A percentile compares a stretch with the other conserved stretches of the same genome.
These are phyloP conservation scores for Suhomyces yuchorum DNA, from an alignment of 1,139 yeast species.

Conservation along the genomic window DNA sequence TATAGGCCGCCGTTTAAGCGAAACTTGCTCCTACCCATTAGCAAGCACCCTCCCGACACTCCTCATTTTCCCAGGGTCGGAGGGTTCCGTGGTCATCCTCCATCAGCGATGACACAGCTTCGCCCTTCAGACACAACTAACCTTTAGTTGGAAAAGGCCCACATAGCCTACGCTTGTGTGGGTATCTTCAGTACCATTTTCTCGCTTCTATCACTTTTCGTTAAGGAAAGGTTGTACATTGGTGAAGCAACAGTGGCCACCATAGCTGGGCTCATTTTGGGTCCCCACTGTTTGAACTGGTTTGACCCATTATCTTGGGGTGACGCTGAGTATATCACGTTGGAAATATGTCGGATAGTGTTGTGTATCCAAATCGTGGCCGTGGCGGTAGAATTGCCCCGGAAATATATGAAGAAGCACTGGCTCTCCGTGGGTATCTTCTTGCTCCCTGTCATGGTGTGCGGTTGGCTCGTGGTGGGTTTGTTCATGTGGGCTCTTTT, in stretches of 20 bases:
- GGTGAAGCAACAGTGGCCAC: constrained; percentile 98
- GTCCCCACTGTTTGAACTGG: constrained; percentile 92
- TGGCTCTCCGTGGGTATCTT: constrained; percentile 82
- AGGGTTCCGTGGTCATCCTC: background rate
- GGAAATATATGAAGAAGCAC: constrained; percentile 88
- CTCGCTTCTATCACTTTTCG: constrained; percentile 86
- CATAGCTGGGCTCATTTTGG: constrained; percentile 85
- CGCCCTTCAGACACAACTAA: constrained; percentile 17
- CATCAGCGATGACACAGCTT: background rate
- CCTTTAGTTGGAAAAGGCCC: constrained; percentile 52
- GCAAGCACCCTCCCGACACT: no score
- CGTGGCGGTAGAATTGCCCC: constrained; percentile 94
- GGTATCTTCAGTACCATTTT: constrained; percentile 88
- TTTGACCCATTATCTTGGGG: constrained; percentile 92
- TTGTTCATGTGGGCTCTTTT: constrained; percentile 81
- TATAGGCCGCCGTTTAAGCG: constrained; percentile 8
- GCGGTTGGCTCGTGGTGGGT: constrained; percentile 90
- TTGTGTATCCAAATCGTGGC: constrained; percentile 94
- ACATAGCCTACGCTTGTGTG: constrained; percentile 88
- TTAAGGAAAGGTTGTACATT: constrained; percentile 83
- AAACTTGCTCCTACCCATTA: no score
- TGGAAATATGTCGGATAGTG: constrained; percentile 86
- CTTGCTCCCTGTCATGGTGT: constrained; percentile 89
- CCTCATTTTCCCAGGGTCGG: no score
- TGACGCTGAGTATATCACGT: constrained; percentile 78